Evolutionary conservation across 2,329 filamentous ascomycete species (phyloP).

Genomic region (Coniella vitis): DNA sequence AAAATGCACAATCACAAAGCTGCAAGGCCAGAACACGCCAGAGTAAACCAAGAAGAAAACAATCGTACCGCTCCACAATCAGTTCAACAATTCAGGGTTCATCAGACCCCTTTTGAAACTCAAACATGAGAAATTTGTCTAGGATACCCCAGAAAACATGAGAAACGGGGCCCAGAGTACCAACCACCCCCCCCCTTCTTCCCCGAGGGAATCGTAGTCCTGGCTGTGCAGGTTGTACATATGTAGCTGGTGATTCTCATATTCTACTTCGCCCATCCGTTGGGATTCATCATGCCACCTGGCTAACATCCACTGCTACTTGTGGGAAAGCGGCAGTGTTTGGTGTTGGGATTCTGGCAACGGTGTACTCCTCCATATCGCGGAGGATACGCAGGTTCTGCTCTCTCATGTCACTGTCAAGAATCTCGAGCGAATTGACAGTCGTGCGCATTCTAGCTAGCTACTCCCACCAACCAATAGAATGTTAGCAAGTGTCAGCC

Average conservation of each 20-base stretch:
- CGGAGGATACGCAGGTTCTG: conserved; percentile 13
- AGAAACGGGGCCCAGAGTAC: no score
- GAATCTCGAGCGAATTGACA: conserved; percentile 12
- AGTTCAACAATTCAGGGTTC: no score
- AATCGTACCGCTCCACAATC: neutral
- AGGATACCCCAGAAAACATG: no score
- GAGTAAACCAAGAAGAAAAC: no score
- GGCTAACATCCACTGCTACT: conserved; percentile 5
- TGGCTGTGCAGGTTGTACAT: no score
- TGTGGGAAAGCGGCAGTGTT: neutral
- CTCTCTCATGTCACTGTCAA: conserved; percentile 16
- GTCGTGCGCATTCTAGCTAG: conserved; percentile 16
- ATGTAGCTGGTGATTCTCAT: no score
- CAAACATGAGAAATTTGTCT: no score
- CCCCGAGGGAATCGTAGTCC: no score
- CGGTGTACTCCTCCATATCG: conserved; percentile 13
- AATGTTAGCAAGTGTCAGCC: conserved; percentile 10
- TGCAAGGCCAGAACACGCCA: no score
- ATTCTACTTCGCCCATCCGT: no score
- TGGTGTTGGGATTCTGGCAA: conserved; percentile 8
- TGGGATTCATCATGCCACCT: conserved; percentile 11
- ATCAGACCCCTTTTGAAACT: no score
- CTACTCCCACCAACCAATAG: conserved; percentile 7
- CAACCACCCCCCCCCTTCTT: no score
- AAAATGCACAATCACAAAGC: neutral